Conservation (phyloP, 2,329 filamentous ascomycete species). For the Saccharata proteae region DNA sequence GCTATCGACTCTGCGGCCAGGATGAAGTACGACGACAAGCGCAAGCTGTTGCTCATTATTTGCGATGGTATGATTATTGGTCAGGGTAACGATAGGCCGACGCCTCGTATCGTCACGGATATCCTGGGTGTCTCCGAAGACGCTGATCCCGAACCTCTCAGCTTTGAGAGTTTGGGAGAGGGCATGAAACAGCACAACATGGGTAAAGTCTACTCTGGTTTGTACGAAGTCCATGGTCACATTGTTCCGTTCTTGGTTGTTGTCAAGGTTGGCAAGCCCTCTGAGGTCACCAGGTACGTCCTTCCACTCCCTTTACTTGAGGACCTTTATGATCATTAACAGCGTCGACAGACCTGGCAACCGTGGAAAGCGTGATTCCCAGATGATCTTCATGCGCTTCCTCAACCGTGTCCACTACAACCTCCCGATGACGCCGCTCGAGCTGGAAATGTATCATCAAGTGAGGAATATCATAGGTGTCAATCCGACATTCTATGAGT, state of each 20-base stretch:
- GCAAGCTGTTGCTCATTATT: slow-evolving; percentile 82
- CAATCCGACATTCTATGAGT: slow-evolving; percentile 97
- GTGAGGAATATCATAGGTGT: slow-evolving; percentile 98
- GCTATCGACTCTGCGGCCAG: slow-evolving; percentile 91
- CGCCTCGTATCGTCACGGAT: slow-evolving; percentile 88
- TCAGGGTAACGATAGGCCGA: slow-evolving; percentile 92
- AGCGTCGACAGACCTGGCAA: slow-evolving; percentile 57
- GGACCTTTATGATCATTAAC: neutral
- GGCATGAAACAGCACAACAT: slow-evolving; percentile 98
- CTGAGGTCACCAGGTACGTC: slow-evolving; percentile 47
- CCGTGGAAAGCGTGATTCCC: slow-evolving; percentile 97
- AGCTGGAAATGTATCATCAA: slow-evolving; percentile 97
- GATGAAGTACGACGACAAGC: slow-evolving; percentile 97
- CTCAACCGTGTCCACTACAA: slow-evolving; percentile 98
- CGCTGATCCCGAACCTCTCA: slow-evolving; percentile 88
- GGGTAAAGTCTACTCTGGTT: slow-evolving; percentile 95
- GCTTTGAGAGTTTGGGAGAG: slow-evolving; percentile 92
- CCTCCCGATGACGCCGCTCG: slow-evolving; percentile 85
- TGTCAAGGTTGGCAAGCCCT: slow-evolving; percentile 84
- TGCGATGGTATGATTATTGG: slow-evolving; percentile 99
- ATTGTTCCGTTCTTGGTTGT: slow-evolving; percentile 96
- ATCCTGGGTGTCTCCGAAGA: slow-evolving; percentile 91
- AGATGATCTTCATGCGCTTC: slow-evolving; percentile 98
- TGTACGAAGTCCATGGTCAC: slow-evolving; percentile 95
- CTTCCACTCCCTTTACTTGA: too few relatives aligned